Base-by-base conservation (phyloP, 768 basidiomycete species). In the Mycena polygramma region DNA sequence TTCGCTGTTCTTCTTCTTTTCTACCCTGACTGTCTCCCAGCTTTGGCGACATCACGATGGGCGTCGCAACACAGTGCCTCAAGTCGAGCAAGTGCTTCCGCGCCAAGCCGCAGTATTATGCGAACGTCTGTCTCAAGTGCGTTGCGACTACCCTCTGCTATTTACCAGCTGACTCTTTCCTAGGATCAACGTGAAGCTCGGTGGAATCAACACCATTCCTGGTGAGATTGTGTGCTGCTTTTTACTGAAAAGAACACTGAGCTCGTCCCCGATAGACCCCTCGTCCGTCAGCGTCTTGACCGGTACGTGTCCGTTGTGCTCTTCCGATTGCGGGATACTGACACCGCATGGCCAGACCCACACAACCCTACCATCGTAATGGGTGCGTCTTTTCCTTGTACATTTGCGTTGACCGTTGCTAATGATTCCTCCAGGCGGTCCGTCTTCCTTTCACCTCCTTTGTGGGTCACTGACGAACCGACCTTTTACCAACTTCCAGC, bases 101-200 rank as follows among this genome's bases (percentile, higher is more conserved):
- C 6, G 93, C 92, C 0, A 94, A 90, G 68, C 80, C 87, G 0
- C 94, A 95, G 71, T 95, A 94, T 74, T 95, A 85, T 68, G 94
- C 94, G 0, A 95, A 95, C 69, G 91, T 94, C 8, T 90, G 88
- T 73, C 78, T 95, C 39, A 95, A 95, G 93, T 94, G 59, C 73
- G 90, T 80, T 68, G 67, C 78, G 62, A 26, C 48, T 7, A 26
- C 26, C 30, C 26, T 19, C 39, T 46, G 51, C 14, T 61, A 30
- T 71, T 63, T 30, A 6, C 30, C 30, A 30, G 30, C 35, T 58
- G 68, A 37, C 58, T 69, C 66, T 26, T 48, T 72, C 65, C 26
- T 69, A 95, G 93, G 78, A 87, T 95, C 73, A 95, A 95, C 69
- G 94, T 94, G 22, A 95, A 95, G 77, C 83, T 95, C 0, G 94